A percentile compares a stretch with the other conserved stretches of the same genome.
These are phyloP conservation scores for Pholiota adiposa DNA, from an alignment of 1,284 basidiomycete species.

Conservation along the genomic window DNA sequence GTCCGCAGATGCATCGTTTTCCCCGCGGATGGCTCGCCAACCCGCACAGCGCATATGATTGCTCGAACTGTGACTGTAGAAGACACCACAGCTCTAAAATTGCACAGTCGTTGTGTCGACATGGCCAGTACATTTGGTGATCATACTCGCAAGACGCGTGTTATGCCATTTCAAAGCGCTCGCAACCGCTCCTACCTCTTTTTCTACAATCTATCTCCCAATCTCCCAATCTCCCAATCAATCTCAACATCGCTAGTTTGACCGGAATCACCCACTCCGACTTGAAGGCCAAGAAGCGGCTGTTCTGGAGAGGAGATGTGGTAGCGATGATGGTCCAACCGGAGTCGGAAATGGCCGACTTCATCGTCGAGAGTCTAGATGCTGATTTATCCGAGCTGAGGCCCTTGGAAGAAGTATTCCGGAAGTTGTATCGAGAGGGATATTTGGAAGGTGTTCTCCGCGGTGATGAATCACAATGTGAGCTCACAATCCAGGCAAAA, in stretches of 20 bases:
- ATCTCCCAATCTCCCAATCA: conserved; percentile 18
- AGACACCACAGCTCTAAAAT: not conserved
- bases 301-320: conserved; percentile 21
- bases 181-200: not conserved
- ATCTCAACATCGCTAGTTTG: conserved; percentile 14
- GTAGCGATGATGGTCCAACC: conserved; percentile 18
- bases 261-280: conserved; percentile 10
- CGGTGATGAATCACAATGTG: conserved; percentile 4
- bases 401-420: conserved; percentile 13
- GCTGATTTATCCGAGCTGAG: conserved; percentile 11
- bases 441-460: conserved; percentile 4
- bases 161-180: not conserved
- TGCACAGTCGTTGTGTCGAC: conserved; percentile 2
- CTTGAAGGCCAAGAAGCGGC: conserved; percentile 12
- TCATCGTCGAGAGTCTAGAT: conserved; percentile 14
- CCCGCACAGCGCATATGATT: conserved; percentile 6
- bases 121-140: conserved; percentile 3
- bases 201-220: conserved; percentile 17
- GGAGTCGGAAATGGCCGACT: conserved; percentile 1
- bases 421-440: conserved; percentile 5
- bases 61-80: conserved; percentile 8
- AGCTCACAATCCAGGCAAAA: not conserved
- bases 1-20: conserved; percentile 8
- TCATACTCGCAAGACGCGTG: conserved; percentile 12
- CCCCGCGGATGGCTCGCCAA: conserved; percentile 8